phyloP scores from a whole-genome alignment of 345 rosid species.

The Eucalyptus tenuipes region DNA sequence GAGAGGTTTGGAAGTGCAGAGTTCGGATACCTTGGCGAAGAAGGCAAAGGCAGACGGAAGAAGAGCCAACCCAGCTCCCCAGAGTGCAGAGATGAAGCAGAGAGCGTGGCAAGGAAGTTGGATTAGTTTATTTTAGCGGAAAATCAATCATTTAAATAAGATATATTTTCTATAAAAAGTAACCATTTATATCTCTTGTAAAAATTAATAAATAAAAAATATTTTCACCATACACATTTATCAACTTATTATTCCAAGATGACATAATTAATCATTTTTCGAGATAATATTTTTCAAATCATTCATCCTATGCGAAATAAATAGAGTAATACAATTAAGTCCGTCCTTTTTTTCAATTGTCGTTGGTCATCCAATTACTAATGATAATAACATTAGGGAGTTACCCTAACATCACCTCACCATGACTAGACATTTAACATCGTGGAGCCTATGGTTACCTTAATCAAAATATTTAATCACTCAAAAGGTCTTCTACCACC shows the following conservation, averaged over 20 bases:
- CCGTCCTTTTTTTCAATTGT: accelerated
- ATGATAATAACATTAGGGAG: neutral
- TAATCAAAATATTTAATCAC: neutral
- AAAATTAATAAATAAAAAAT: neutral
- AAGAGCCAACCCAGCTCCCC: neutral
- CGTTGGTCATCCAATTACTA: neutral
- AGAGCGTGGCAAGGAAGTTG: no score
- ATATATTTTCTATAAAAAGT: neutral
- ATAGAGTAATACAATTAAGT: accelerated
- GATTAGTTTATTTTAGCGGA: neutral
- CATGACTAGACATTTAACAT: no score
- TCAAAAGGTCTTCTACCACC: neutral
- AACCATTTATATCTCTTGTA: neutral
- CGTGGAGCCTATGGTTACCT: neutral
- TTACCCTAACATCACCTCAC: accelerated
- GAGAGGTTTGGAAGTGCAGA: neutral
- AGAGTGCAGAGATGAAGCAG: neutral
- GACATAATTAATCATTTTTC: accelerated
- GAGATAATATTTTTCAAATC: neutral
- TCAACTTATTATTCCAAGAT: no score
- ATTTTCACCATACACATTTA: no score
- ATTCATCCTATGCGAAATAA: no score
- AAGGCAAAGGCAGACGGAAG: neutral
- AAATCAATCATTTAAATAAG: no score
- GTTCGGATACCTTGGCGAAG: neutral